These are phyloP conservation scores for Citrus inodora DNA, from an alignment of 345 rosid species.

Conservation along the genomic window DNA sequence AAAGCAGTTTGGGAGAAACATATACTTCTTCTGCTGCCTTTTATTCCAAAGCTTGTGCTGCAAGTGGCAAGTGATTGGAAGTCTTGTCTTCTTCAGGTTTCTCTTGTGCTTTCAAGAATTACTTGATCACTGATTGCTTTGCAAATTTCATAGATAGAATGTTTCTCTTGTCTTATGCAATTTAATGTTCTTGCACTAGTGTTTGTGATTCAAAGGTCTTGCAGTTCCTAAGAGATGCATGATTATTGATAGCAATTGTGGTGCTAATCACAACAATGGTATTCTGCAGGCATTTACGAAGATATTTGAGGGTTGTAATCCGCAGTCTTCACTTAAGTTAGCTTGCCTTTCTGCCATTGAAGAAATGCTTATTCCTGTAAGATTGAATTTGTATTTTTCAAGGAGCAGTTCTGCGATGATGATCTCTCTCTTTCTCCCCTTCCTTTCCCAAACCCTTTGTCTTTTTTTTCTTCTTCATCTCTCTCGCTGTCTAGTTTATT, in stretches of 20 bases:
- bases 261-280: constrained; percentile 16
- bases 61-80: constrained; percentile 49
- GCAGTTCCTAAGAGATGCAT: constrained; percentile 1
- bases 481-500: no score
- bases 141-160: background rate
- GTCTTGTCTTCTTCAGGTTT: constrained; percentile 70
- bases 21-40: constrained; percentile 48
- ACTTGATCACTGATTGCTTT: background rate
- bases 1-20: constrained; percentile 46
- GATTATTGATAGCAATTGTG: background rate
- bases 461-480: background rate
- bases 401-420: background rate
- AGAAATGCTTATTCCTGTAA: constrained; percentile 75
- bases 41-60: constrained; percentile 59
- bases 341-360: constrained; percentile 58
- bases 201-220: constrained; percentile 4
- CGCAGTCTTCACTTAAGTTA: constrained; percentile 56
- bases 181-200: background rate
- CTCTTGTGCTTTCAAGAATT: constrained; percentile 12
- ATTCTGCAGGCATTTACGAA: constrained; percentile 67
- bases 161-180: constrained; percentile 9
- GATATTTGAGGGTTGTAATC: constrained; percentile 58
- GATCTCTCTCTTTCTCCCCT: background rate
- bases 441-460: background rate
- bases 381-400: constrained; percentile 21